Evolutionary conservation across 805 yeast species (phyloP), one percentile per base, ranked within the genome.

Genomic region (Cyberlindnera japonica): DNA sequence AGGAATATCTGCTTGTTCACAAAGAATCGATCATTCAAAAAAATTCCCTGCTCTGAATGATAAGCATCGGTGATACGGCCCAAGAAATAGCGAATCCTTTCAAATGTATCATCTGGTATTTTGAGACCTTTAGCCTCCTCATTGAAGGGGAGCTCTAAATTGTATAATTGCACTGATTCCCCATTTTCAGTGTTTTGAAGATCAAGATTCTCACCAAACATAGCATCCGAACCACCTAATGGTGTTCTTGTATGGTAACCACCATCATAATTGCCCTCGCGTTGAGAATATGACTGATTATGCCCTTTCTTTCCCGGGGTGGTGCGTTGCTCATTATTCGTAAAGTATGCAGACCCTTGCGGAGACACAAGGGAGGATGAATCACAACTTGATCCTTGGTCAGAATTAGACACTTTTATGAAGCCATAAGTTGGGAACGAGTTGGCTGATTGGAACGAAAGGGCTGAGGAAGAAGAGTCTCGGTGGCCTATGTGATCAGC

Each of bases 351-450:
- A 3, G 45, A 37, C 4, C 38, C 45, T n/a, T 30, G 38, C 16
- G 37, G 37, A 2, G 50, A 37, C 3, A 37, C 37, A 13, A 51
- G 12, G 1, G 51, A 47, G 20, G 39, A 30, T 7, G 44, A 46
- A 8, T 50, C 48, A 15, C 51, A 51, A 20, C 40, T 43, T 4
- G 55, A 50, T 14, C 48, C 51, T 10, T 50, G 49, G 20, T 53
- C 55, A 1, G 50, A 38, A 18, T 50, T 45, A 25, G 54, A 49
- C 3, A 53, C 45, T 26, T 47, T 53, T 39, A 54, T 49, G 11
- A 53, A 40, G 2, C 57, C 56, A 28, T 44, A 41, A 4, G 51
- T 34, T 8, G 54, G 54, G 44, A 51, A 48, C 25, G 48, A 35
- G 45, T 28, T 35, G 20, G 32, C 43, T 3, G 47, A 43, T 14